Base-by-base conservation (phyloP, 805 yeast species). In the Wickerhamiella occidentalis region DNA sequence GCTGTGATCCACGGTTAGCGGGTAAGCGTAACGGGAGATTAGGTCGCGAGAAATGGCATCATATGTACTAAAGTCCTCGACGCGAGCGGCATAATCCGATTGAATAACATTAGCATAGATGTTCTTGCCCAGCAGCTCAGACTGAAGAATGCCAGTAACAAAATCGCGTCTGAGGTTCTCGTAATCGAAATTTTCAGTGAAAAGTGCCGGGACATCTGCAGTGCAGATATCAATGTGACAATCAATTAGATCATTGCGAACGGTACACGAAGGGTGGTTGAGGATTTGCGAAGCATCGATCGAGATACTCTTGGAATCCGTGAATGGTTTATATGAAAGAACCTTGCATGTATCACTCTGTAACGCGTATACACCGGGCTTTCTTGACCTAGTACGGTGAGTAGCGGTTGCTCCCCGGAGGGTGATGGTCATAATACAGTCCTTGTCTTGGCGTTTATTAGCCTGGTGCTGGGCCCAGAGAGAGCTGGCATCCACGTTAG, bases 171-270 rank as follows among this genome's bases (percentile, higher is more conserved):
- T 76, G 54, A 90, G 70, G 47, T 77, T 70, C 64, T 90, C 96
- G 64, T 88, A 92, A 68, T 92, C 98, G 59, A 92, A 92, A 64
- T 92, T 90, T 61, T 92, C 98, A 59, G 86, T 94, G 68, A 90
- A 92, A 53, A 90, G 81, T 13, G 94, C 92, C 1, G 96, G 96
- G 9, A 92, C 96, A 56, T 81, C 86, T 1, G 94, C 86, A 6
- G 96, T 75, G 66, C 98, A 92, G 53, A 92, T 86, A 67, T 92
- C 98, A 49, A 92, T 87, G 63, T 84, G 92, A 64, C 98, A 92
- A 68, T 92, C 98, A 52, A 92, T 88, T 55, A 92, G 75, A 65
- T 92, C 97, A 64, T 92, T 92, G 61, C 96, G 77, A 51, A 92
- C 72, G 8, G 76, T 75, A 56, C 92, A 79, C 41, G 77, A 81